Conservation (phyloP, 2,329 filamentous ascomycete genomes). For the Rasamsonia emersonii region DNA sequence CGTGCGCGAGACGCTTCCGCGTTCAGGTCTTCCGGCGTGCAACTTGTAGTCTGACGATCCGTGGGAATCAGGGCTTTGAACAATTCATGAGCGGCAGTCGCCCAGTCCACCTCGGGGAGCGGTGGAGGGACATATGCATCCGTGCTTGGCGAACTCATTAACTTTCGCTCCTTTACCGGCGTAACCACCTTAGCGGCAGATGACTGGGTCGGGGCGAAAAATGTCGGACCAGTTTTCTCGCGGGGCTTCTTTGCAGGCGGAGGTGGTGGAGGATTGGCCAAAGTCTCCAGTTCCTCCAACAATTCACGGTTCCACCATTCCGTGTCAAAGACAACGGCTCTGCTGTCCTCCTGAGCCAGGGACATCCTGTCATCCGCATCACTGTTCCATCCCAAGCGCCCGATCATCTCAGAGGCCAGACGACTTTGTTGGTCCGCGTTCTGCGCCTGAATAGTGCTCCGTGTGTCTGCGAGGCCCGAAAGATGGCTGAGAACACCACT, state of each 20-base stretch:
- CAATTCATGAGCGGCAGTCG: slow-evolving; percentile 71
- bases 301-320: slow-evolving; percentile 62
- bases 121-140: slow-evolving; percentile 51
- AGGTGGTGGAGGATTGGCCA: slow-evolving; percentile 45
- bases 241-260: slow-evolving; percentile 43
- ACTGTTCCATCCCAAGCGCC: slow-evolving; percentile 19
- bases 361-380: slow-evolving; percentile 1
- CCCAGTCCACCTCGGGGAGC: slow-evolving; percentile 77
- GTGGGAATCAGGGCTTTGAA: slow-evolving; percentile 73
- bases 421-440: slow-evolving; percentile 29
- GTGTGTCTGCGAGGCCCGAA: slow-evolving; percentile 61
- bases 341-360: slow-evolving; percentile 11
- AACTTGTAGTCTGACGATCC: slow-evolving; percentile 66
- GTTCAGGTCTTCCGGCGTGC: slow-evolving; percentile 68
- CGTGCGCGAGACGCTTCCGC: slow-evolving; percentile 56
- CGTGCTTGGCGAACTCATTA: slow-evolving; percentile 32
- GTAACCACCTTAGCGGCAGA: slow-evolving; percentile 73
- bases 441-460: slow-evolving; percentile 19
- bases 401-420: slow-evolving; percentile 52
- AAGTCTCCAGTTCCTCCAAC: slow-evolving; percentile 61
- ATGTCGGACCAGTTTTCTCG: slow-evolving; percentile 56
- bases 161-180: slow-evolving; percentile 48
- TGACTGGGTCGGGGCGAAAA: slow-evolving; percentile 78
- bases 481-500: slow-evolving; percentile 88
- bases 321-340: slow-evolving; percentile 47